Evolutionary conservation across 306 rosid genomes (phyloP).

Genomic region (Gynostemma pentaphyllum): DNA sequence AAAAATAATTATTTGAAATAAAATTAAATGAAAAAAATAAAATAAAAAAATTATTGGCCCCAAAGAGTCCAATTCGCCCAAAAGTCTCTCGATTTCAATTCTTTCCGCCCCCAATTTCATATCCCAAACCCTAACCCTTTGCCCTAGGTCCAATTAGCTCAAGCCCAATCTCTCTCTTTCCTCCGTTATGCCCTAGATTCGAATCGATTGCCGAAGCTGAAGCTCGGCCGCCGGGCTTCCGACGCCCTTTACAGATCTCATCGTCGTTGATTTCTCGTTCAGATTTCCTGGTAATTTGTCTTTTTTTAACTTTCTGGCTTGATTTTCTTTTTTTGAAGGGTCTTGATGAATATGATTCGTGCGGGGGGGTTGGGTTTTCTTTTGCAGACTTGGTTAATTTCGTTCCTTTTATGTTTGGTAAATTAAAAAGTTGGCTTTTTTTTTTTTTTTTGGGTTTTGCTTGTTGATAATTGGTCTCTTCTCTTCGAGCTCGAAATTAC

Average conservation of each 20-base stretch:
- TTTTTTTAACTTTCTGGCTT: neutral
- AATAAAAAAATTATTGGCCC: neutral
- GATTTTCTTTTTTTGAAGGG: neutral
- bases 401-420: neutral
- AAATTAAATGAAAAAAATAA: neutral
- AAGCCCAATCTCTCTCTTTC: constrained; percentile 56
- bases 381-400: neutral
- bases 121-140: constrained; percentile 9
- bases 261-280: neutral
- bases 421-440: neutral
- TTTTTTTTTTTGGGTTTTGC: neutral
- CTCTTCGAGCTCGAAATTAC: neutral
- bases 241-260: constrained; percentile 1
- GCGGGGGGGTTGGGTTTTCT: neutral
- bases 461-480: neutral
- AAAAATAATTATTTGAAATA: neutral
- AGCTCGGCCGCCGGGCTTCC: constrained; percentile 35
- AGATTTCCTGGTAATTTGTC: neutral
- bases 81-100: neutral
- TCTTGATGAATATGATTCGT: neutral
- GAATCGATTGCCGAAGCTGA: constrained; percentile 20
- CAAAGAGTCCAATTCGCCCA: neutral
- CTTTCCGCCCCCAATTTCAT: neutral
- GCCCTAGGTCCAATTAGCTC: constrained; percentile 63
- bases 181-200: constrained; percentile 57